Percentiles rank a stretch among this genome's conserved stretches.
phyloP scores from a whole-genome alignment of 805 yeast species.

The Cyberlindnera maritima region DNA sequence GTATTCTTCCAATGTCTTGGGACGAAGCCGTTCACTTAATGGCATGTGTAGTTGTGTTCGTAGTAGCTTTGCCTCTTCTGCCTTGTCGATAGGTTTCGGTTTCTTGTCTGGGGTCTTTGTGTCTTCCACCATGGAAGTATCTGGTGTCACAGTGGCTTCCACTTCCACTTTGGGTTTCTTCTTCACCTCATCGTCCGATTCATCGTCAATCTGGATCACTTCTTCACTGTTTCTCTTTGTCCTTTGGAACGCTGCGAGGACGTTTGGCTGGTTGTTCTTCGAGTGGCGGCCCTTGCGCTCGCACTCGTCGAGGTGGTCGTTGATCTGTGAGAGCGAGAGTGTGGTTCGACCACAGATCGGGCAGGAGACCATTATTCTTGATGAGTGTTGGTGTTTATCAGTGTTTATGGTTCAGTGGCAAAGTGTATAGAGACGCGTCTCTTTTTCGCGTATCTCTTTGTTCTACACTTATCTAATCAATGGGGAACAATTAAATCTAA shows the following conservation, averaged over 20 bases:
- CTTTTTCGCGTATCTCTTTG: too few species aligned
- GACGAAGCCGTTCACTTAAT: slow-evolving; percentile 82
- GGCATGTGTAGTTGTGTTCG: slow-evolving; percentile 34
- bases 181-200: slow-evolving; percentile 5
- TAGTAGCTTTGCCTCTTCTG: slow-evolving; percentile 20
- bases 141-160: too few species aligned
- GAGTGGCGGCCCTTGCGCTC: slow-evolving; percentile 9
- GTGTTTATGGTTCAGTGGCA: slow-evolving; percentile 29
- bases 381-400: slow-evolving; percentile 29
- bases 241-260: slow-evolving; percentile 5
- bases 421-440: too few species aligned
- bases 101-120: not conserved
- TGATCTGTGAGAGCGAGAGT: slow-evolving; percentile 19
- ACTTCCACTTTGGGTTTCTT: not conserved
- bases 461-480: too few species aligned
- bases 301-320: slow-evolving; percentile 26
- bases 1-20: slow-evolving; percentile 61
- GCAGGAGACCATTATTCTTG: slow-evolving; percentile 26
- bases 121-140: not conserved
- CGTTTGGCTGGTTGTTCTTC: slow-evolving; percentile 7
- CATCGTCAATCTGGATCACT: slow-evolving; percentile 18
- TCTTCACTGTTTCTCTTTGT: slow-evolving; percentile 8
- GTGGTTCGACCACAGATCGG: slow-evolving; percentile 26
- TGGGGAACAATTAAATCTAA: too few species aligned
- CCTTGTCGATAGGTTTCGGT: slow-evolving; percentile 4